phyloP scores from a whole-genome alignment of 805 yeast genomes.

The Priceomyces castillae region DNA sequence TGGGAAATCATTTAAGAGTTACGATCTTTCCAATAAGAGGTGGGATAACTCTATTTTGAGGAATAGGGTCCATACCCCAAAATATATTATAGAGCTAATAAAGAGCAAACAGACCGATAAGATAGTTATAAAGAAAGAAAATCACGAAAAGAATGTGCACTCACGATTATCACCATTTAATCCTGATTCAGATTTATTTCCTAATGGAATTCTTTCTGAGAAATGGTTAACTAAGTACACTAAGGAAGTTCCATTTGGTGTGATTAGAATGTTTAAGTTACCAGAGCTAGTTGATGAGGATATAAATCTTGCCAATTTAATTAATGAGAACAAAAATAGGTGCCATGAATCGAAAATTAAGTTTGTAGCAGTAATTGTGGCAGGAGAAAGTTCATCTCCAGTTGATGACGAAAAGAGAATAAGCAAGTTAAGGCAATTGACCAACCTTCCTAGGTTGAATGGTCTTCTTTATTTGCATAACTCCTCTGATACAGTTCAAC shows the following conservation, averaged over 20 bases:
- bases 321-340: constrained; percentile 14
- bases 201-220: constrained; percentile 28
- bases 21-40: constrained; percentile 15
- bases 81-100: constrained; percentile 24
- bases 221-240: constrained; percentile 38
- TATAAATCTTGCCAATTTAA: constrained; percentile 11
- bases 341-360: constrained; percentile 13
- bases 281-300: constrained; percentile 14
- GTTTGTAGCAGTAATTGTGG: constrained; percentile 25
- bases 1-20: constrained; percentile 12
- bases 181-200: constrained; percentile 24
- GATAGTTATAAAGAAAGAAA: background rate
- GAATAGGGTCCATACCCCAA: constrained; percentile 32
- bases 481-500: constrained; percentile 11
- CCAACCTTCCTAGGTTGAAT: constrained; percentile 28
- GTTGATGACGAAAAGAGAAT: constrained; percentile 21
- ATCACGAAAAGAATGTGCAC: constrained; percentile 16
- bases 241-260: constrained; percentile 30
- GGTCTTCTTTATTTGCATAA: constrained; percentile 28
- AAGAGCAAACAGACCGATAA: constrained; percentile 6
- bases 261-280: constrained; percentile 19
- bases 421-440: constrained; percentile 22
- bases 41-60: constrained; percentile 42
- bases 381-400: constrained; percentile 9
- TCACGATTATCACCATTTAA: constrained; percentile 39